These are phyloP conservation scores for Heterobasidion annosum DNA, from an alignment of 1,284 basidiomycete species.

Conservation along the genomic window DNA sequence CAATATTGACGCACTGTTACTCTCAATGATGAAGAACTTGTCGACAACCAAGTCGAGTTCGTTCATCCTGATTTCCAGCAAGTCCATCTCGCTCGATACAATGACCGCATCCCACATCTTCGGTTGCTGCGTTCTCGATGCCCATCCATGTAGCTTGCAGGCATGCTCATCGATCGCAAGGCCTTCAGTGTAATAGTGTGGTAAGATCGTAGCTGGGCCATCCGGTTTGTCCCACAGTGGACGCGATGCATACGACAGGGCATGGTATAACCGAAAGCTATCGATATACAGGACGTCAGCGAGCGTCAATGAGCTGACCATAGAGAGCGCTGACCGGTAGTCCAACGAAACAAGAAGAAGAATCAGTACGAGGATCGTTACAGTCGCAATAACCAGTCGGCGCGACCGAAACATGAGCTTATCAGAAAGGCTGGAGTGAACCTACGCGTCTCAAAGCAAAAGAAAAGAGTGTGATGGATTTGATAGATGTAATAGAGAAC, in stretches of 20 bases:
- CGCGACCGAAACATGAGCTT: too few species aligned
- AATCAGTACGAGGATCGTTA: too few species aligned
- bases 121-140: conserved; percentile 18
- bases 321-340: too few species aligned
- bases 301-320: too few species aligned
- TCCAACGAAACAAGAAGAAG: too few species aligned
- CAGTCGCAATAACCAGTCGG: too few species aligned
- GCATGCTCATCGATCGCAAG: conserved; percentile 32
- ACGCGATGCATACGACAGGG: conserved; percentile 51
- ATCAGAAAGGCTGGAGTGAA: too few species aligned
- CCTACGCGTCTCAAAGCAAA: too few species aligned
- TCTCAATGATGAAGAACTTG: conserved; percentile 60
- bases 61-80: conserved; percentile 59
- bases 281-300: too few species aligned
- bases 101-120: conserved; percentile 46
- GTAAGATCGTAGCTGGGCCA: conserved; percentile 36
- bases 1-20: conserved; percentile 21
- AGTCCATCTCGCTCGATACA: conserved; percentile 58
- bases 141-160: conserved; percentile 51
- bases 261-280: conserved; percentile 12
- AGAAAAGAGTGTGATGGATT: too few species aligned
- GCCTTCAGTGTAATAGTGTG: conserved; percentile 51
- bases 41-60: conserved; percentile 57
- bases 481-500: too few species aligned
- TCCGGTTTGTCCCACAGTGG: conserved; percentile 55